Percentiles rank a stretch among this genome's conserved stretches.
These are phyloP conservation scores for Protomyces macrosporus DNA, from an alignment of 1,139 yeast genomes.

Conservation along the genomic window DNA sequence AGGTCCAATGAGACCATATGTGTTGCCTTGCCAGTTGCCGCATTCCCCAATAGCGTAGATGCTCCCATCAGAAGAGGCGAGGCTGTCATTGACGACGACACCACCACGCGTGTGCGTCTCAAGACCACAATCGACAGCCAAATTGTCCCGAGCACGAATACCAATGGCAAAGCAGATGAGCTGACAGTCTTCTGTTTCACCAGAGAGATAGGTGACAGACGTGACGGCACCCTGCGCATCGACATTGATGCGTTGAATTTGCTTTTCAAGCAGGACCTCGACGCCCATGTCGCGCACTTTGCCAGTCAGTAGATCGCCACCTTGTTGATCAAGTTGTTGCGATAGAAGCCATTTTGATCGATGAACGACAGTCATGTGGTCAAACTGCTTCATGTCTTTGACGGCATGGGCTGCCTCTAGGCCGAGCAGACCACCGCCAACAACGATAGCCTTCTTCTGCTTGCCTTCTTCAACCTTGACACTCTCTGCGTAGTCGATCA, in stretches of 20 bases:
- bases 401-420: constrained; percentile 42
- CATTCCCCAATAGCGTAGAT: constrained; percentile 41
- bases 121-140: constrained; percentile 35
- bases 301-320: constrained; percentile 37
- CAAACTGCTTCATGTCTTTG: constrained; percentile 36
- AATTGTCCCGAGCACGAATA: constrained; percentile 40
- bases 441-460: constrained; percentile 37
- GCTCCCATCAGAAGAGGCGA: constrained; percentile 36
- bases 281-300: constrained; percentile 38
- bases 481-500: constrained; percentile 35
- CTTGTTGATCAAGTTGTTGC: constrained; percentile 39
- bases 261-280: constrained; percentile 34
- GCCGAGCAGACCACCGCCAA: constrained; percentile 41
- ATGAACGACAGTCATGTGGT: constrained; percentile 38
- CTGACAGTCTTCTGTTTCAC: constrained; percentile 37
- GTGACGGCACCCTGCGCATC: constrained; percentile 33
- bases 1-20: constrained; percentile 41
- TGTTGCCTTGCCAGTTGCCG: constrained; percentile 40
- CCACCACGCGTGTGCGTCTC: constrained; percentile 37
- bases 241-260: constrained; percentile 34
- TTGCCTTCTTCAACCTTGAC: constrained; percentile 23
- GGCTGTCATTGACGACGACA: constrained; percentile 35
- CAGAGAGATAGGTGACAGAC: constrained; percentile 36
- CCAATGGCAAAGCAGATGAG: constrained; percentile 40
- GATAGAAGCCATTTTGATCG: constrained; percentile 39